A percentile compares a stretch with the other conserved stretches of the same genome.
Conservation (phyloP, 805 yeast genomes). For the Alloascoidea africana region DNA sequence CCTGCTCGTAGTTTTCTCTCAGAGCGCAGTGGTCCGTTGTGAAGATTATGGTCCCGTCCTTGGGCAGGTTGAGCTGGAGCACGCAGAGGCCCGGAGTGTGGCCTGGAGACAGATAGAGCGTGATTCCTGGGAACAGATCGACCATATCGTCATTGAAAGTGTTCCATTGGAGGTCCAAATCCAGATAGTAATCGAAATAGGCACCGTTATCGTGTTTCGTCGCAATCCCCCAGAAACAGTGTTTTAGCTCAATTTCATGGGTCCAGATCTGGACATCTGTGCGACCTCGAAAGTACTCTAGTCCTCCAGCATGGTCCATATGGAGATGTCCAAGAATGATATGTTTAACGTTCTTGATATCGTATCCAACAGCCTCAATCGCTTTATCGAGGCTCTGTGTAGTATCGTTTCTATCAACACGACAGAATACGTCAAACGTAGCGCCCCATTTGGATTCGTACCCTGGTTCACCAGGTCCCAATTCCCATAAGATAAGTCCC, state of each 20-base stretch:
- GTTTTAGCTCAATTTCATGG: constrained; percentile 5
- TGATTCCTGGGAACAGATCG: constrained; percentile 4
- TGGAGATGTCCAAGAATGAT: constrained; percentile 6
- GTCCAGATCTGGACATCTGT: constrained; percentile 5
- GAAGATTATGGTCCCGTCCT: background rate
- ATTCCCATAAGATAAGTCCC: constrained; percentile 5
- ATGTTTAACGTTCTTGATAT: constrained; percentile 4
- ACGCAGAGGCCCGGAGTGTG: constrained; percentile 5
- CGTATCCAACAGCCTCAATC: constrained; percentile 4
- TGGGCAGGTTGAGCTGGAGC: background rate
- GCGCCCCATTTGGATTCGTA: constrained; percentile 6
- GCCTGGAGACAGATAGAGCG: constrained; percentile 5
- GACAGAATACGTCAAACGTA: constrained; percentile 4
- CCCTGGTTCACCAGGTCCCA: constrained; percentile 6
- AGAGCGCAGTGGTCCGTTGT: constrained; percentile 1
- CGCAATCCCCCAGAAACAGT: constrained; percentile 6
- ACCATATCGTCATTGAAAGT: constrained; percentile 5
- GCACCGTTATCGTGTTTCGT: constrained; percentile 4
- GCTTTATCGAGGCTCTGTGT: constrained; percentile 4
- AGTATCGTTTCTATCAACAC: constrained; percentile 4
- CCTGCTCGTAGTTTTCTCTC: constrained; percentile 5
- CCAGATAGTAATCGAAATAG: constrained; percentile 4
- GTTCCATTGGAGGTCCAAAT: constrained; percentile 6
- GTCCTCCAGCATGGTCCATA: constrained; percentile 6
- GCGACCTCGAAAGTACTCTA: constrained; percentile 5